Conservation (phyloP, 2,329 filamentous ascomycete genomes). For the Aspergillus brasiliensis region DNA sequence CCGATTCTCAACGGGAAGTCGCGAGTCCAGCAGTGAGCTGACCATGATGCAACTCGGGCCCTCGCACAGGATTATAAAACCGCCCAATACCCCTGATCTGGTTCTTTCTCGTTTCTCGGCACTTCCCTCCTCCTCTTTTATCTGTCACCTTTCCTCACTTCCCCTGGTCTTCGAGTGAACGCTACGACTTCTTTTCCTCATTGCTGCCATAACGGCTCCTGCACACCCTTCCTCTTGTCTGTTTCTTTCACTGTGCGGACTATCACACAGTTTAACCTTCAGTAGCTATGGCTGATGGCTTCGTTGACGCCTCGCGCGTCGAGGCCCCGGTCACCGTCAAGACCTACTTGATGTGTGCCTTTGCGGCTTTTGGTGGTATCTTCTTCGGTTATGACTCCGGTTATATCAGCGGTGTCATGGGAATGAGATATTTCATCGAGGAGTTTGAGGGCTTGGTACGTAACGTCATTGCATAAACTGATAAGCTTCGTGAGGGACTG, state of each 20-base stretch:
- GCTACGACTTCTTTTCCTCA: background rate
- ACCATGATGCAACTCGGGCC: background rate
- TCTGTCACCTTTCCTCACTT: background rate
- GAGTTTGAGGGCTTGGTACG: slow-evolving; percentile 37
- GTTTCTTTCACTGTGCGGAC: background rate
- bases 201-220: background rate
- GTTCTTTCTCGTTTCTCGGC: background rate
- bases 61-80: slow-evolving; percentile 4
- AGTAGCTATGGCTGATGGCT: slow-evolving; percentile 35
- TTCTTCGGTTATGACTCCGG: slow-evolving; percentile 63
- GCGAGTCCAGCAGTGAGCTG: background rate
- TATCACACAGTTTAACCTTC: background rate
- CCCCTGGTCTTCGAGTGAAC: background rate
- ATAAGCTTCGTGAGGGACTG: background rate
- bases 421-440: slow-evolving; percentile 53
- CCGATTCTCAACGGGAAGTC: slow-evolving; percentile 11
- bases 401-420: slow-evolving; percentile 57
- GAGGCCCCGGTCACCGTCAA: slow-evolving; percentile 61
- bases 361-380: slow-evolving; percentile 63
- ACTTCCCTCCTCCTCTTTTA: background rate
- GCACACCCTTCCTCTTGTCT: background rate
- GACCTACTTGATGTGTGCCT: slow-evolving; percentile 63
- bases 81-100: background rate
- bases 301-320: slow-evolving; percentile 56
- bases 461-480: slow-evolving; percentile 12